Percentiles rank a stretch among this genome's conserved stretches.
Evolutionary conservation across 306 rosid species (phyloP).

Genomic region (Rosa rugosa): DNA sequence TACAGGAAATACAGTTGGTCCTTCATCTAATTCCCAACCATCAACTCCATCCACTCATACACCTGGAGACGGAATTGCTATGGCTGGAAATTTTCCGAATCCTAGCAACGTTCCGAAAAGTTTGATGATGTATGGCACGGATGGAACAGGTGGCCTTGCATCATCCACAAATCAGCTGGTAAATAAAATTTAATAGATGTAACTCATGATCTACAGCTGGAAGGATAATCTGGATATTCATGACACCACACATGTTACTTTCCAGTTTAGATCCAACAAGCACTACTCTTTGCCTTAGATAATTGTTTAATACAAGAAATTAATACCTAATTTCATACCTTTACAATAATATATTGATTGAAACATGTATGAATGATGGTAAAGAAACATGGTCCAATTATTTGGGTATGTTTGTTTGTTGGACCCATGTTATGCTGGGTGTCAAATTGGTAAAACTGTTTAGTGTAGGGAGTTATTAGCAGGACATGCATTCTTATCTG

Average conservation of each 20-base stretch:
- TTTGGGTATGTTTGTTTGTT: slow-evolving; percentile 14
- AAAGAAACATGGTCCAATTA: slow-evolving; percentile 21
- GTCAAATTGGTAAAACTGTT: background rate
- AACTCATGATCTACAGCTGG: slow-evolving; percentile 16
- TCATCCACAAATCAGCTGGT: slow-evolving; percentile 96
- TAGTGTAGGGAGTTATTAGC: background rate
- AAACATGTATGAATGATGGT: slow-evolving; percentile 9
- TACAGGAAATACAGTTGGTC: slow-evolving; percentile 89
- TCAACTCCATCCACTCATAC: slow-evolving; percentile 94
- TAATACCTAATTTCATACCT: background rate
- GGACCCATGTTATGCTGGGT: slow-evolving; percentile 16
- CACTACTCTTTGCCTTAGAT: background rate
- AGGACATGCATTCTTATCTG: slow-evolving; percentile 7
- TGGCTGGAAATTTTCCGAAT: slow-evolving; percentile 73
- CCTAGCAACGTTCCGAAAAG: slow-evolving; percentile 62
- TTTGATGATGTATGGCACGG: slow-evolving; percentile 67
- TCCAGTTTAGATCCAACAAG: slow-evolving; percentile 6
- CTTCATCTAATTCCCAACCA: slow-evolving; percentile 90
- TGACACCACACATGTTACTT: slow-evolving; percentile 10
- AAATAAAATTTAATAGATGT: slow-evolving; percentile 25
- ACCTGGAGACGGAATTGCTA: slow-evolving; percentile 79
- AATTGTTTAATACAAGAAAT: slow-evolving; percentile 5
- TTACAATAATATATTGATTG: background rate
- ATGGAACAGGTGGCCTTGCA: slow-evolving; percentile 83
- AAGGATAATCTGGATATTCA: background rate